Conservation (phyloP, 164 flowering plant species). For the Liquidambar formosana region DNA sequence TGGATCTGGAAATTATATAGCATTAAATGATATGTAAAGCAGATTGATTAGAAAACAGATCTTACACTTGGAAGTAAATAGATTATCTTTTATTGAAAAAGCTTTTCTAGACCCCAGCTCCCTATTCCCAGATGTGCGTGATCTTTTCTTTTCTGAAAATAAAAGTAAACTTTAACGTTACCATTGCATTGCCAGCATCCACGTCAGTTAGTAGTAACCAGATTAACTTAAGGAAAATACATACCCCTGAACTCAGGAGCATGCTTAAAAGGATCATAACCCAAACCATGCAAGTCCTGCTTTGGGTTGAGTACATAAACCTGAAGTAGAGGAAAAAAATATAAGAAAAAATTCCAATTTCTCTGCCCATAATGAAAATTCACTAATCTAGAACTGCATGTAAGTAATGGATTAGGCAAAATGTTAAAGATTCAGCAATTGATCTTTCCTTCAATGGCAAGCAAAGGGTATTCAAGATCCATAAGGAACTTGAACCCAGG, state of each 20-base stretch:
- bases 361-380: neutral
- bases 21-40: neutral
- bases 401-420: neutral
- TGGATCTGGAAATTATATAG: neutral
- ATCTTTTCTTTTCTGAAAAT: conserved; percentile 68
- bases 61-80: conserved; percentile 68
- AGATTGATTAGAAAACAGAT: conserved; percentile 21
- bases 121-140: conserved; percentile 38
- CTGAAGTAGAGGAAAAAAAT: conserved; percentile 39
- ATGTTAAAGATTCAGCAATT: no score
- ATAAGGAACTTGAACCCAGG: no score
- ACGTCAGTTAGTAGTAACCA: neutral
- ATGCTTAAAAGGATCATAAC: conserved; percentile 93
- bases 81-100: conserved; percentile 42
- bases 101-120: conserved; percentile 33
- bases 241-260: conserved; percentile 95
- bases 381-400: neutral
- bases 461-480: conserved; percentile 8
- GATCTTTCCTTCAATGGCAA: no score
- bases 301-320: conserved; percentile 79
- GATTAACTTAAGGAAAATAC: conserved; percentile 14
- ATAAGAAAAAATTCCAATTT: neutral
- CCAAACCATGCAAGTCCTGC: conserved; percentile 91
- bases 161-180: conserved; percentile 3
- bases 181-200: neutral